These are phyloP conservation scores for Carex parvula DNA, from an alignment of 176 grass and related monocot genomes.

Conservation along the genomic window DNA sequence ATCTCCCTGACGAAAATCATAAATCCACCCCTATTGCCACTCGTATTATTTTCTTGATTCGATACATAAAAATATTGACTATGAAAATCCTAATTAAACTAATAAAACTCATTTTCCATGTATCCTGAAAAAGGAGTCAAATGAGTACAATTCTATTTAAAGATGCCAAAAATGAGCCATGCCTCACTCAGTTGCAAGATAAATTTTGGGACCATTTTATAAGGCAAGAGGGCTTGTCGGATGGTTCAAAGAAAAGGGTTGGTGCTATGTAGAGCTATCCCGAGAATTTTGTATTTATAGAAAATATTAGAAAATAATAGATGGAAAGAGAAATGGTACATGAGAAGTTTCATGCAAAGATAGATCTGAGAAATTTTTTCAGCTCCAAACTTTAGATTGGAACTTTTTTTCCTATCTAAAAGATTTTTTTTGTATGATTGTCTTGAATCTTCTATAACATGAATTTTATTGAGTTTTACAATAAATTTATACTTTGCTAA, in stretches of 20 bases:
- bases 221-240: slow-evolving; percentile 1
- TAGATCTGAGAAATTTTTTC: too few species aligned
- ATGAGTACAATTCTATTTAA: neutral
- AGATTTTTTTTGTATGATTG: too few species aligned
- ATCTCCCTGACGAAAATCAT: neutral
- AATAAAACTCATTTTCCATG: neutral
- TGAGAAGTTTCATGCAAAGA: too few species aligned
- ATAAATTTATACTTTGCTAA: too few species aligned
- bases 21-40: neutral
- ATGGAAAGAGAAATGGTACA: too few species aligned
- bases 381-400: too few species aligned
- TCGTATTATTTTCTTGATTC: neutral
- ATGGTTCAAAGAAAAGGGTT: slow-evolving; percentile 8
- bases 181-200: neutral
- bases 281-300: too few species aligned
- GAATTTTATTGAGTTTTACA: too few species aligned
- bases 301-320: too few species aligned
- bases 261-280: neutral
- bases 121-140: neutral
- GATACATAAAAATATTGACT: neutral
- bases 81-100: neutral
- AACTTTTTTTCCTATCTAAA: too few species aligned
- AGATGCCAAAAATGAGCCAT: neutral
- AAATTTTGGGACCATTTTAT: neutral
- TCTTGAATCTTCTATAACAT: too few species aligned